A percentile compares a stretch with the other conserved stretches of the same genome.
phyloP scores from a whole-genome alignment of 176 grass and related monocot species.

The Cenchrus purpureus region DNA sequence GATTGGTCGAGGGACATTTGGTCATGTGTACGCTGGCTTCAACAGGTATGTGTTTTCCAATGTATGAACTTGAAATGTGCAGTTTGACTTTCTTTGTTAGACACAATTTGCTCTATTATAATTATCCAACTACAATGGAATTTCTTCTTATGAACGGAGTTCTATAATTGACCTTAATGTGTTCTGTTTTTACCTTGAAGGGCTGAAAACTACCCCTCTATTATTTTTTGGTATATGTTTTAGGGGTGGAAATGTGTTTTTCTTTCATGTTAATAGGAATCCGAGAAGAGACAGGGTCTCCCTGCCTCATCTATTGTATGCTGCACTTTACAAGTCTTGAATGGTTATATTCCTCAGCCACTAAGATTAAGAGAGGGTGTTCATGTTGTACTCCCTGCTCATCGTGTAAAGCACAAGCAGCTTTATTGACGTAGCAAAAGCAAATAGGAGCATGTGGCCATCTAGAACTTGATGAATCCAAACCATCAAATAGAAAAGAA shows the following conservation, averaged over 20 bases:
- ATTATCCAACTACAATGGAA: conserved; percentile 7
- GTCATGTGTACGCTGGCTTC: conserved; percentile 98
- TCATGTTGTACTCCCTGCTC: background rate
- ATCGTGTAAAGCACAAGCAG: background rate
- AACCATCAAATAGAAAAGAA: conserved; percentile 7
- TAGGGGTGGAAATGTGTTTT: background rate
- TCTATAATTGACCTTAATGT: conserved; percentile 8
- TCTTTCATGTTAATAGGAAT: background rate
- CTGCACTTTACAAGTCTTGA: background rate
- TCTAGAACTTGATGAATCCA: background rate
- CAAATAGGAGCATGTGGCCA: background rate
- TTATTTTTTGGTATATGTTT: background rate
- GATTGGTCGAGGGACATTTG: conserved; percentile 91
- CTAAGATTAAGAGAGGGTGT: background rate
- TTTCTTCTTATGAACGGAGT: background rate
- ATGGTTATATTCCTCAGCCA: background rate
- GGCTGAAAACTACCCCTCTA: background rate
- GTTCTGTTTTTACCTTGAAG: background rate
- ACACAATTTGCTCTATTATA: conserved; percentile 26
- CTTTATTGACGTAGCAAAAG: background rate
- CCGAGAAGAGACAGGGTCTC: background rate
- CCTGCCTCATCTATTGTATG: background rate
- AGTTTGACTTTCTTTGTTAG: background rate
- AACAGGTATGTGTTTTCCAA: conserved; percentile 75
- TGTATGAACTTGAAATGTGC: background rate